phyloP scores from a whole-genome alignment of 1,284 basidiomycete species.

The Rhodotorula sp. region DNA sequence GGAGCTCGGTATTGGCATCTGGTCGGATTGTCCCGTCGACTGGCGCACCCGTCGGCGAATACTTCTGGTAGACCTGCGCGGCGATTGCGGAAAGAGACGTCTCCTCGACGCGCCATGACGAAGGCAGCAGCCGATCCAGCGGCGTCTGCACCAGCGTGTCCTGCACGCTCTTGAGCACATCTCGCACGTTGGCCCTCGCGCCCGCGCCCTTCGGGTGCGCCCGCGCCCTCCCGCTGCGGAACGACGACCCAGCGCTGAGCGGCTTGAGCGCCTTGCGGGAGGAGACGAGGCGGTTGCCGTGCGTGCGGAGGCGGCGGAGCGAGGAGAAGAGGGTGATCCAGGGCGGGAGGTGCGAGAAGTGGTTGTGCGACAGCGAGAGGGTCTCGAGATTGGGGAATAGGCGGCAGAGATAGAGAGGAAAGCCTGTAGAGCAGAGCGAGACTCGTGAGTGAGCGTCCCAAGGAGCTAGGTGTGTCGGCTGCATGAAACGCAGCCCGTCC shows the following conservation, averaged over 20 bases:
- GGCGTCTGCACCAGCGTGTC: background rate
- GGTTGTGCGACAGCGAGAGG: slow-evolving; percentile 34
- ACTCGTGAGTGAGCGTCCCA: background rate
- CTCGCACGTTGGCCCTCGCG: background rate
- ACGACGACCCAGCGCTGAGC: background rate
- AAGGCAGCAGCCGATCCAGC: background rate
- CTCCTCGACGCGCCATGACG: background rate
- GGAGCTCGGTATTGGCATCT: background rate
- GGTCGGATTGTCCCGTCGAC: too few relatives aligned
- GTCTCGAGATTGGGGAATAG: slow-evolving; percentile 34
- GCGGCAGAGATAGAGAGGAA: slow-evolving; percentile 15
- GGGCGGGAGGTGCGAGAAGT: slow-evolving; percentile 22
- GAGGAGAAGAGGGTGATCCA: slow-evolving; percentile 23
- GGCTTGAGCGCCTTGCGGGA: slow-evolving; percentile 9
- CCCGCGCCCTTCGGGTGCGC: background rate
- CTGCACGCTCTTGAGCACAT: background rate
- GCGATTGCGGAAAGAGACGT: background rate
- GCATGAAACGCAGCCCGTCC: too few relatives aligned
- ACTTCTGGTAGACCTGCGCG: background rate
- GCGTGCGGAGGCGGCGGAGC: slow-evolving; percentile 24
- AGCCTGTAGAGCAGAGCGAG: slow-evolving; percentile 1
- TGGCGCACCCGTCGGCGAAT: background rate
- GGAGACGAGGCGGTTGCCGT: slow-evolving; percentile 25
- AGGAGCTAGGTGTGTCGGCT: background rate
- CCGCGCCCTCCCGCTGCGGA: background rate